Percentiles rank a stretch among this genome's conserved stretches.
These are phyloP conservation scores for Hamigera avellanea DNA, from an alignment of 495 filamentous ascomycete genomes.

Conservation along the genomic window DNA sequence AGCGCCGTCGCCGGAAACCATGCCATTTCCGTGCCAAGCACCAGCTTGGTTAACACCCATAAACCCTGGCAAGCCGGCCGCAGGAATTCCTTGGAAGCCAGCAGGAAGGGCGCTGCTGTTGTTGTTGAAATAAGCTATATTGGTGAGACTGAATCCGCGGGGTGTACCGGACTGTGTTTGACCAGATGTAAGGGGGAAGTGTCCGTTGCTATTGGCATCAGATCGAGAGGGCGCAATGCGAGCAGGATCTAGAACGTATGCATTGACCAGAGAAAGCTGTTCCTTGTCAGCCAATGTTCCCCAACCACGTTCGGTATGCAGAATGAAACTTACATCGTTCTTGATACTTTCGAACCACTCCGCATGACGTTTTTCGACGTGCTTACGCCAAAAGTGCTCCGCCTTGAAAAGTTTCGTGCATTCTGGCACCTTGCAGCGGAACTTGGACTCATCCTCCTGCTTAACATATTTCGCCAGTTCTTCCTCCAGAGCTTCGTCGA, in stretches of 20 bases:
- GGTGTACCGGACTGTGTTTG: conserved; percentile 74
- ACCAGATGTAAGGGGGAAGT: conserved; percentile 70
- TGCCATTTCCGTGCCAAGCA: conserved; percentile 34
- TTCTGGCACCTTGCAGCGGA: conserved; percentile 88
- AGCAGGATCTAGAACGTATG: conserved; percentile 84
- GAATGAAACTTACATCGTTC: conserved; percentile 55
- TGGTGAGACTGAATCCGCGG: conserved; percentile 79
- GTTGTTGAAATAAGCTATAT: conserved; percentile 42
- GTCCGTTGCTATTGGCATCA: conserved; percentile 95
- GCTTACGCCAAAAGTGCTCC: conserved; percentile 92
- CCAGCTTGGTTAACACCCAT: conserved; percentile 43
- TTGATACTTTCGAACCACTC: conserved; percentile 78
- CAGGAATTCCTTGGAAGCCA: conserved; percentile 18
- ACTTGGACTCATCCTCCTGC: conserved; percentile 94
- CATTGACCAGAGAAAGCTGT: conserved; percentile 78
- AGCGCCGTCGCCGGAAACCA: conserved; percentile 22
- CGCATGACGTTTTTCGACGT: conserved; percentile 87
- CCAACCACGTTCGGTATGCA: not conserved
- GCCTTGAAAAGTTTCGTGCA: conserved; percentile 98
- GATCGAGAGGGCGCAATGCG: conserved; percentile 86
- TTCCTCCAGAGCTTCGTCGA: conserved; percentile 76
- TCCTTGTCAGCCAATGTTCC: conserved; percentile 7
- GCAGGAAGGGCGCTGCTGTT: conserved; percentile 14
- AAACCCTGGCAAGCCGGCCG: conserved; percentile 33
- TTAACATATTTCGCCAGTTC: conserved; percentile 82